phyloP scores from a whole-genome alignment of 768 basidiomycete genomes.

The Amanita phalloides region DNA sequence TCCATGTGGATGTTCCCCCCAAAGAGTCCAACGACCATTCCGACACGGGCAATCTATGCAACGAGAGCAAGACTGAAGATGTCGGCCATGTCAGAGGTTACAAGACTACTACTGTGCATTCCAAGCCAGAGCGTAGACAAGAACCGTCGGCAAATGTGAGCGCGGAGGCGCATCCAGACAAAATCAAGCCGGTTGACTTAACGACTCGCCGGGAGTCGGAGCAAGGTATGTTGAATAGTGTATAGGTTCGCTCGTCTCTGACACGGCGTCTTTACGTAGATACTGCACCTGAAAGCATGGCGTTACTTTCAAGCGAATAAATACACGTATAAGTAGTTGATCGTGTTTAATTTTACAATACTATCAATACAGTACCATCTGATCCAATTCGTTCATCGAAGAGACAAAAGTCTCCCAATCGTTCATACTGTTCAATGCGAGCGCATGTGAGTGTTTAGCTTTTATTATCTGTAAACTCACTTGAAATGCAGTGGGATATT shows the following conservation, averaged over 20 bases:
- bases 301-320: background rate
- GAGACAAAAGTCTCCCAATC: conserved; percentile 14
- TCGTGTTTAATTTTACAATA: background rate
- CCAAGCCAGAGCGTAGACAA: background rate
- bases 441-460: background rate
- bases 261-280: background rate
- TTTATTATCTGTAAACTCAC: conserved; percentile 19
- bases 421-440: conserved; percentile 11
- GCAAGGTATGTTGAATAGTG: no score
- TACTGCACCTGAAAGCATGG: background rate
- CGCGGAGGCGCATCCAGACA: background rate
- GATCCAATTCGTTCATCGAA: background rate
- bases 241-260: no score
- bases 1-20: background rate
- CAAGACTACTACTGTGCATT: background rate
- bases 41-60: background rate
- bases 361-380: background rate
- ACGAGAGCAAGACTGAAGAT: background rate
- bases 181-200: no score
- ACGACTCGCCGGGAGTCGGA: no score
- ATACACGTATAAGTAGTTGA: background rate
- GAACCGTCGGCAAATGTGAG: background rate
- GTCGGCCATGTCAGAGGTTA: background rate
- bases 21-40: background rate
- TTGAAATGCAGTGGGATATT: conserved; percentile 41